phyloP scores from a whole-genome alignment of 2,329 filamentous ascomycete genomes.

The Boeremia lycopersici region DNA sequence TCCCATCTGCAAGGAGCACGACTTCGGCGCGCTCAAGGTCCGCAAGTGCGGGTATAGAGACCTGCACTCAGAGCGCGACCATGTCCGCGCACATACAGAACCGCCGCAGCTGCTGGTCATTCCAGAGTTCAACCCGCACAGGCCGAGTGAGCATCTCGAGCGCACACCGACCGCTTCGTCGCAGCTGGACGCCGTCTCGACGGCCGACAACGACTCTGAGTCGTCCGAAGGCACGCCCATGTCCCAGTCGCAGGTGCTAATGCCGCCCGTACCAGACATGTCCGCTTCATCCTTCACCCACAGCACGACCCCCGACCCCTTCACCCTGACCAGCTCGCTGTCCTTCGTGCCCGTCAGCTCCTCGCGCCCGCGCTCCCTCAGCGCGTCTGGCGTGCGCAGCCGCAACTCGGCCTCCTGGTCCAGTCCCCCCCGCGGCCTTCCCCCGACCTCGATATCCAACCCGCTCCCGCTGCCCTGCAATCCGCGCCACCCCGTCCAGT shows the following conservation, averaged over 20 bases:
- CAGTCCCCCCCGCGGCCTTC: slow-evolving; percentile 31
- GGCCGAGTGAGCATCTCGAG: slow-evolving; percentile 30
- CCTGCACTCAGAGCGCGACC: slow-evolving; percentile 56
- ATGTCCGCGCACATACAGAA: slow-evolving; percentile 44
- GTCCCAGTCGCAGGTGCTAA: slow-evolving; percentile 45
- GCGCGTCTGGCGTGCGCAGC: slow-evolving; percentile 45
- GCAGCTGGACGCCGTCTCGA: slow-evolving; percentile 29
- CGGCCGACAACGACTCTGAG: slow-evolving; percentile 35
- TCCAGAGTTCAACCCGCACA: slow-evolving; percentile 45
- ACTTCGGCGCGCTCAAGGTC: slow-evolving; percentile 61
- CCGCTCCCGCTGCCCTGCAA: slow-evolving; percentile 48
- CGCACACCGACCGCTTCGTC: slow-evolving; percentile 33
- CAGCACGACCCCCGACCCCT: slow-evolving; percentile 32
- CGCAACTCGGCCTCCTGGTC: slow-evolving; percentile 38
- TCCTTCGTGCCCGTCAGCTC: slow-evolving; percentile 43
- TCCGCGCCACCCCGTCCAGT: slow-evolving; percentile 51
- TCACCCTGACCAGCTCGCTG: slow-evolving; percentile 28
- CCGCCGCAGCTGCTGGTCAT: slow-evolving; percentile 42
- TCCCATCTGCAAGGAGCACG: slow-evolving; percentile 64
- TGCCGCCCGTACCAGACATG: slow-evolving; percentile 39
- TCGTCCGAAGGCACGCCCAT: slow-evolving; percentile 34
- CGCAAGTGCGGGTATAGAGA: slow-evolving; percentile 64
- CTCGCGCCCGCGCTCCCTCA: slow-evolving; percentile 46
- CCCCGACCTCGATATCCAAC: slow-evolving; percentile 37
- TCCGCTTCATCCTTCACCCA: slow-evolving; percentile 36